Base-by-base conservation (phyloP, 2,329 filamentous ascomycete genomes). In the Exophiala sp. region DNA sequence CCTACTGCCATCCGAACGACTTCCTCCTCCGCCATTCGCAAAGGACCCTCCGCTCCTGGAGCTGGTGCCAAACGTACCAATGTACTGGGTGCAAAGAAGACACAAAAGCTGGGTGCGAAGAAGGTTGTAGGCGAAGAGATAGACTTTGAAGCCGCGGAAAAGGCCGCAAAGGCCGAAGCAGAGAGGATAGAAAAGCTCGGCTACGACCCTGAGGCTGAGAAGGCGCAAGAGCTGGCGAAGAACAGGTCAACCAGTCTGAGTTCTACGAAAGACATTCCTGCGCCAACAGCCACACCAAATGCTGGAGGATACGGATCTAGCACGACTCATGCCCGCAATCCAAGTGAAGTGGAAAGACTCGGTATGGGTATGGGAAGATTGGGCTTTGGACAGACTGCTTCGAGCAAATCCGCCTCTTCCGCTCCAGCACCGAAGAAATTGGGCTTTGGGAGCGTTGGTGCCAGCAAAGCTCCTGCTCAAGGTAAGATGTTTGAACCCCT, bases 141-240 rank as follows among this genome's bases (percentile, higher is more conserved):
- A 59, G 92, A 99, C 75, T 99, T 99, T 66, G 94, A 99, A 61
- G 94, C 92, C 71, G 94, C 91, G 2, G 94, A 99, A 78, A 90
- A 89, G 72, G 96, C 95, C 75, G 94, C 94, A 40, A 95, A 92
- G 71, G 94, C 97, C 72, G 94, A 99, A 72, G 94, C 91, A 2
- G 94, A 97, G 72, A 86, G 94, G 63, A 94, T 96, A 68, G 91
- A 87, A 69, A 96, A 95, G 74, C 78, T 99, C 18, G 94, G 94
- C 36, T 99, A 99, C 67, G 91, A 99, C 65, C 90, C 91, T 1
- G 88, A 96, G 60, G 91, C 90, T 16, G 92, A 95, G 71, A 81
- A 81, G 63, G 80, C 72, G 5, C 71, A 73, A 59, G 65, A 68
- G 9, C 64, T 67, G 20, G 63, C 71, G 6, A 72, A 71, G 56